Evolutionary conservation across 208 protist genomes (phyloP).

Genomic region (Leishmania mexicana): DNA sequence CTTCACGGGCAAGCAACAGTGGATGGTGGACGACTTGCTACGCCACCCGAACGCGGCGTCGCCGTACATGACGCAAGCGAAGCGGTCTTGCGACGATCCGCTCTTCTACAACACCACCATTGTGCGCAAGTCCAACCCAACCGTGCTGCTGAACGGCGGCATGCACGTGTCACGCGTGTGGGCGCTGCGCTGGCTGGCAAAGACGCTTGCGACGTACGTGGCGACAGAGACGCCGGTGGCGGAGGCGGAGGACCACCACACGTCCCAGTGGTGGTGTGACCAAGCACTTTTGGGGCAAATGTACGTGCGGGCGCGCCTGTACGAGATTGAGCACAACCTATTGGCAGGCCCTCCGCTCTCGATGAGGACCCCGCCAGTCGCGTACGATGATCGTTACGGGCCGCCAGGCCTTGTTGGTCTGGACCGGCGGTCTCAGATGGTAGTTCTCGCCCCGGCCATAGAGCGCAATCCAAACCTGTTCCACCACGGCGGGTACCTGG

Average conservation of each 20-base stretch:
- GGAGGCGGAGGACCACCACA: conserved; percentile 15
- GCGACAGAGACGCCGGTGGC: conserved; percentile 20
- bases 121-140: conserved; percentile 16
- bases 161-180: conserved; percentile 40
- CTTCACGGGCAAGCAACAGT: conserved; percentile 3
- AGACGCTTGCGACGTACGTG: conserved; percentile 16
- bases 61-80: conserved; percentile 6
- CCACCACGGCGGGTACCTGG: conserved; percentile 27
- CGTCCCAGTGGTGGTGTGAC: conserved; percentile 32
- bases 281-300: conserved; percentile 35
- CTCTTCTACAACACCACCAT: conserved; percentile 29
- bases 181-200: conserved; percentile 26
- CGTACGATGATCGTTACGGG: conserved; percentile 7
- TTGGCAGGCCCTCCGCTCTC: conserved; percentile 16
- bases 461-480: conserved; percentile 16
- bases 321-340: conserved; percentile 36
- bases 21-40: conserved; percentile 27
- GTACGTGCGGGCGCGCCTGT: conserved; percentile 32
- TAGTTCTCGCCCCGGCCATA: conserved; percentile 13
- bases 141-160: conserved; percentile 31
- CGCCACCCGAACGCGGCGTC: neutral
- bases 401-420: conserved; percentile 18
- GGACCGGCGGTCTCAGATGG: conserved; percentile 31
- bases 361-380: conserved; percentile 9
- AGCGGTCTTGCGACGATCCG: conserved; percentile 11